Base-by-base conservation (phyloP, 345 rosid genomes). In the Geranium rotundifolium region DNA sequence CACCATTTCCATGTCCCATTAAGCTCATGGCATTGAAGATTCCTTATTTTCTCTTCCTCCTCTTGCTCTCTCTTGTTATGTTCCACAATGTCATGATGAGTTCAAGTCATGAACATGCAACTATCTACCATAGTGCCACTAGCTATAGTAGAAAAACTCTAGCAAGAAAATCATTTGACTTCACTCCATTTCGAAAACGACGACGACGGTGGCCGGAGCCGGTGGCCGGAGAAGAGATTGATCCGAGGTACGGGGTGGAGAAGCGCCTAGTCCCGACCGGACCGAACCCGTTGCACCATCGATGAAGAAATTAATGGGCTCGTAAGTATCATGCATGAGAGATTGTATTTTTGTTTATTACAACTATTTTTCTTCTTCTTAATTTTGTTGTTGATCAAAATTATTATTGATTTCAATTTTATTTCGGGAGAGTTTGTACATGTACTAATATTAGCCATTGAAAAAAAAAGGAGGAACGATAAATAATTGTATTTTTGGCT, bases 201-300 rank as follows among this genome's bases (percentile, higher is more conserved):
- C 63, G 64, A 61, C 63, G 55, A 6, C 75, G 55, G 1, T 46
- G 66, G 15, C 67, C 12, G 12, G 29, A 37, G 9, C 19, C 56
- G 19, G 55, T 23, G 27, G 27, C 64, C 17, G 75, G 37, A 12
- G 77, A 56, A 56, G 73, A 86, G 85, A 83, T 88, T 54, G 96
- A 91, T 76, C 91, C 85, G 1, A 91, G 85, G 54, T 91, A 91
- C 3, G 90, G 91, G 16, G 84, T 83, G 17, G 84, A 91, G 77
- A 91, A 91, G 77, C 95, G 96, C 27, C 90, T 81, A 15, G 97
- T 91, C 58, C 97, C 96, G 23, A 84, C 90, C 1, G 96, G 97
- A 52, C 95, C 97, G 0, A 91, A 91, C 77, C 96, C 97, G 16
- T 78, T 91, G 72, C 97, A 91, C 77, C 97, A 88, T 80, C 78